These are phyloP conservation scores for Thyridium curvatum DNA, from an alignment of 2,329 filamentous ascomycete genomes.

Conservation along the genomic window DNA sequence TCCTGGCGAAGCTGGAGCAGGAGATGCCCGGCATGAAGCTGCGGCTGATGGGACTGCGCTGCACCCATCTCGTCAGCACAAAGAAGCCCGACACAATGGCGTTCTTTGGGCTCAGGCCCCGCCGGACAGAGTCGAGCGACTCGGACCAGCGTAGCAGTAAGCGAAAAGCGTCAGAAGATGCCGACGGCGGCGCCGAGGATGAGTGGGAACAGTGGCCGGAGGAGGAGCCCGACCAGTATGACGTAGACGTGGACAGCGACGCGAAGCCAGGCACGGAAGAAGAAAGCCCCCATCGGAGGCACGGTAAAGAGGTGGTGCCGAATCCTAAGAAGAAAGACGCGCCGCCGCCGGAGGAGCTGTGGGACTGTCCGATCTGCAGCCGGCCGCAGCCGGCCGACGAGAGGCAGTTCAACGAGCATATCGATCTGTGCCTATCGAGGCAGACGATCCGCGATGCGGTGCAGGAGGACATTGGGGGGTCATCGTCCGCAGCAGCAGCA, in stretches of 20 bases:
- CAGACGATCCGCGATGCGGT: constrained; percentile 81
- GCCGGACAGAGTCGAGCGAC: constrained; percentile 13
- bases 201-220: constrained; percentile 66
- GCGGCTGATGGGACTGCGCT: constrained; percentile 81
- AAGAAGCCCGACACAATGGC: constrained; percentile 71
- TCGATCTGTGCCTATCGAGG: constrained; percentile 83
- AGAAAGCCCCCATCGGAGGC: constrained; percentile 21
- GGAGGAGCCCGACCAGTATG: constrained; percentile 42
- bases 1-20: constrained; percentile 76
- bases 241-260: constrained; percentile 17
- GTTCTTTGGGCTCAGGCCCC: constrained; percentile 66
- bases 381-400: constrained; percentile 71
- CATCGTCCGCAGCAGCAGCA: constrained; percentile 2
- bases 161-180: constrained; percentile 23
- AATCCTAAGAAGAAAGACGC: constrained; percentile 36
- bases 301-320: constrained; percentile 46
- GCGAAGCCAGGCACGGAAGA: constrained; percentile 52
- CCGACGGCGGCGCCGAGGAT: constrained; percentile 31
- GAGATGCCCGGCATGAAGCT: constrained; percentile 75
- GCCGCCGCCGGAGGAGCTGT: constrained; percentile 45
- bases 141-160: constrained; percentile 19
- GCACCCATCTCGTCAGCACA: constrained; percentile 79
- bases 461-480: constrained; percentile 39
- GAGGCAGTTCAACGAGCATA: constrained; percentile 77
- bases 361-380: constrained; percentile 86